phyloP scores from a whole-genome alignment of 495 filamentous ascomycete genomes.

The Barbatosphaeria neglecta region DNA sequence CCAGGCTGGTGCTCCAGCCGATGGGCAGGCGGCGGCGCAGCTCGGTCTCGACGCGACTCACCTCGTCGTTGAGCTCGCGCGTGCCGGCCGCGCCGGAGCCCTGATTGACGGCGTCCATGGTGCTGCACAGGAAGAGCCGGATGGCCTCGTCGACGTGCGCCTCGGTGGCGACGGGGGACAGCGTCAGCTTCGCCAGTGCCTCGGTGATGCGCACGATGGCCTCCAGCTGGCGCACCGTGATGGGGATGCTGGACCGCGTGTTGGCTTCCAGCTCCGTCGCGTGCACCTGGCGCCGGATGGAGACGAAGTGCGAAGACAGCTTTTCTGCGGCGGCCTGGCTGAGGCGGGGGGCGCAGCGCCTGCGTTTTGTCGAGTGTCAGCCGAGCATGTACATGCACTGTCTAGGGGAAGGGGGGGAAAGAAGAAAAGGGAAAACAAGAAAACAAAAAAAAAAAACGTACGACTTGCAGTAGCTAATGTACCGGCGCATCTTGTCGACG shows the following conservation, averaged over 20 bases:
- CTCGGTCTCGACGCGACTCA: conserved; percentile 80
- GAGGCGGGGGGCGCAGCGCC: conserved; percentile 85
- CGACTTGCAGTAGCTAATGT: conserved; percentile 96
- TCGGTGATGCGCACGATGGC: conserved; percentile 96
- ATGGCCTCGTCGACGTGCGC: conserved; percentile 96
- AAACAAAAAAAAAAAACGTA: conserved; percentile 31
- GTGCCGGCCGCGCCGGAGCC: conserved; percentile 69
- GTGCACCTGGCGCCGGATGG: conserved; percentile 90
- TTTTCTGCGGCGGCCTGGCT: conserved; percentile 90
- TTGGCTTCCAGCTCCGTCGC: conserved; percentile 78
- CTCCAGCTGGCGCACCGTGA: conserved; percentile 94
- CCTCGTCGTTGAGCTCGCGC: conserved; percentile 84
- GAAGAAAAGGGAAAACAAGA: neutral
- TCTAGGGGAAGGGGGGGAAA: neutral
- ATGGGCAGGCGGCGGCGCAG: conserved; percentile 79
- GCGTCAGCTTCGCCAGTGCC: conserved; percentile 79
- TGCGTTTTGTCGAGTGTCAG: conserved; percentile 31
- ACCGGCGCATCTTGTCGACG: conserved; percentile 94
- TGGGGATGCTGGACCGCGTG: conserved; percentile 82
- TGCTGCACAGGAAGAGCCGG: conserved; percentile 87
- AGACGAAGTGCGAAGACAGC: conserved; percentile 93
- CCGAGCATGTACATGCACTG: neutral
- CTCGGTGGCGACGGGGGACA: conserved; percentile 77
- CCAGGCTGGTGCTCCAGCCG: conserved; percentile 86
- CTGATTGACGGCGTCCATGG: conserved; percentile 95